Percentiles rank a stretch among this genome's conserved stretches.
Evolutionary conservation across 495 filamentous ascomycete species (phyloP).

Genomic region (Trichocladium antarcticum): DNA sequence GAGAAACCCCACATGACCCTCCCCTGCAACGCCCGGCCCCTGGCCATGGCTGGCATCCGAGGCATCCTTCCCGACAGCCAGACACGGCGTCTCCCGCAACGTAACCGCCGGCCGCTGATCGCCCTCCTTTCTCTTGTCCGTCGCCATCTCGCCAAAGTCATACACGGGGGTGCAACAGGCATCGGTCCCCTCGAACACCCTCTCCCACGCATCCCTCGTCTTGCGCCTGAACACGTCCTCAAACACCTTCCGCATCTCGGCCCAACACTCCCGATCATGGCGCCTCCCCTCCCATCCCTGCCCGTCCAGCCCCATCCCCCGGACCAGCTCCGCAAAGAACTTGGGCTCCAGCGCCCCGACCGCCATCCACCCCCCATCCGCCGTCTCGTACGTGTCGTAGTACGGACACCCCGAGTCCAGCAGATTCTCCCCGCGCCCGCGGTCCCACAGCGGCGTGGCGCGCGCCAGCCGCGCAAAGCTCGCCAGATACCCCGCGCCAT

Average conservation of each 20-base stretch:
- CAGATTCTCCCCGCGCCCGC: constrained; percentile 59
- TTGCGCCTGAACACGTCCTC: constrained; percentile 55
- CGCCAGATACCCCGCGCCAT: constrained; percentile 68
- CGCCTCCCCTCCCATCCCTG: constrained; percentile 43
- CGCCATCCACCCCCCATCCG: constrained; percentile 74
- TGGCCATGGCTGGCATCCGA: constrained; percentile 33
- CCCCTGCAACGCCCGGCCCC: constrained; percentile 39
- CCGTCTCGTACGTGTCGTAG: constrained; percentile 81
- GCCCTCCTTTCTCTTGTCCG: constrained; percentile 38
- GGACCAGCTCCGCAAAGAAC: constrained; percentile 61
- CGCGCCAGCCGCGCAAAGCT: constrained; percentile 58
- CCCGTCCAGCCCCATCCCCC: constrained; percentile 48
- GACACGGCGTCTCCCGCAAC: constrained; percentile 52
- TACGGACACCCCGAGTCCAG: constrained; percentile 78
- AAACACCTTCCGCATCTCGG: constrained; percentile 48
- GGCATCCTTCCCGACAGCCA: constrained; percentile 37
- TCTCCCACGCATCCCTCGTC: constrained; percentile 73
- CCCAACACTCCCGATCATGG: constrained; percentile 53
- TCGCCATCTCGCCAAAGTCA: constrained; percentile 58
- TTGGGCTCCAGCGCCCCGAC: constrained; percentile 81
- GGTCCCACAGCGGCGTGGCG: constrained; percentile 48
- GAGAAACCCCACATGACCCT: constrained; percentile 51
- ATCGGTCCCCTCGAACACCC: constrained; percentile 75
- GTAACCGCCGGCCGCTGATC: constrained; percentile 69
- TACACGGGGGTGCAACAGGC: constrained; percentile 86